Conservation (phyloP, 345 rosid species). For the Bruguiera gymnorhiza region DNA sequence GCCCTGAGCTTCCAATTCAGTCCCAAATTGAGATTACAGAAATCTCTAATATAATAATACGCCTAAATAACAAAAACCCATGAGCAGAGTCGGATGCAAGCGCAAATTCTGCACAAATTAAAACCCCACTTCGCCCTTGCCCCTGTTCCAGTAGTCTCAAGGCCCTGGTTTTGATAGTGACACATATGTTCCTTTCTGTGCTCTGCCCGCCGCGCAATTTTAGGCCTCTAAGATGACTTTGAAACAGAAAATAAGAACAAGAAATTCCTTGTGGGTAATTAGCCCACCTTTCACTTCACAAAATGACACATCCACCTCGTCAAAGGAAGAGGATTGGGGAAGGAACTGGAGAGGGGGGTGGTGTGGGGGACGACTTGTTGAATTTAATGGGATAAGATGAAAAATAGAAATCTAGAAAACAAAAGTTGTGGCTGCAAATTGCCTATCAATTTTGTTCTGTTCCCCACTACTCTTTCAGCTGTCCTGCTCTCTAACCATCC, state of each 20-base stretch:
- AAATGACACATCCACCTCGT: conserved; percentile 27
- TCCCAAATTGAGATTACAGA: too few relatives aligned
- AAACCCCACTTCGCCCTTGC: neutral
- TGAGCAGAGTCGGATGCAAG: too few relatives aligned
- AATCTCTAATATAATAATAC: too few relatives aligned
- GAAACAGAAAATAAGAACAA: too few relatives aligned
- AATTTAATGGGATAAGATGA: conserved; percentile 21
- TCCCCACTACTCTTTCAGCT: conserved; percentile 15
- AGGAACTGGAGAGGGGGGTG: conserved; percentile 36
- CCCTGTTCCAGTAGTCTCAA: neutral
- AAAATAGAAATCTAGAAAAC: conserved; percentile 19
- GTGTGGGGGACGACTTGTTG: conserved; percentile 21
- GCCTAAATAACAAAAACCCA: neutral
- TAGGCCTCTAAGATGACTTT: too few relatives aligned
- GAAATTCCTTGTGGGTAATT: neutral
- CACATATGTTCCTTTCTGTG: neutral
- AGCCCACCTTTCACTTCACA: neutral
- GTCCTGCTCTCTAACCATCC: conserved; percentile 27
- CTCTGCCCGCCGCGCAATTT: too few relatives aligned
- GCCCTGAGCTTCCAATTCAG: too few relatives aligned
- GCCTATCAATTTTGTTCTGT: conserved; percentile 33
- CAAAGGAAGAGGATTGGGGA: conserved; percentile 34
- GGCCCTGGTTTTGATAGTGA: neutral
- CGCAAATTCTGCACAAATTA: neutral
- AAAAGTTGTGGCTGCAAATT: conserved; percentile 64